Conservation (phyloP, 1,284 basidiomycete species). For the Pseudozyma tsukubaensis region DNA sequence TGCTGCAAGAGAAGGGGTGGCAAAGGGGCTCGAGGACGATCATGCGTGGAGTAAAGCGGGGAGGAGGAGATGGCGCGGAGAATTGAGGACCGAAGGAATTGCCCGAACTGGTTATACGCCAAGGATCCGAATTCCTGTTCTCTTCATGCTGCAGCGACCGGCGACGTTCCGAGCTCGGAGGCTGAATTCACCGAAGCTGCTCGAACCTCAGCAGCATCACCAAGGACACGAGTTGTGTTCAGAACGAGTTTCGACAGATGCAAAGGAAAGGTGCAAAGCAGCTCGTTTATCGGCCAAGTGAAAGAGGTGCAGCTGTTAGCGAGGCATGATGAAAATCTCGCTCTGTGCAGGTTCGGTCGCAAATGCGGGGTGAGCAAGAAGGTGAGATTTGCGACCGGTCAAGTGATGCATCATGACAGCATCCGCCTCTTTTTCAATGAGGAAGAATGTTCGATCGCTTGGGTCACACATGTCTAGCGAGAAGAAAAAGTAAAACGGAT, state of each 20-base stretch:
- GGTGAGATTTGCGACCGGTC: slow-evolving; percentile 20
- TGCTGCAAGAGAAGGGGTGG: too few relatives aligned
- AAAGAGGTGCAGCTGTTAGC: background rate
- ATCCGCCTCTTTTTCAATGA: background rate
- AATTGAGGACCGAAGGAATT: background rate
- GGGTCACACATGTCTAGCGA: background rate
- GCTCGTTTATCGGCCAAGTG: background rate
- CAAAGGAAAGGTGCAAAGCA: background rate
- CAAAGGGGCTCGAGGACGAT: background rate
- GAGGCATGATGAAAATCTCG: background rate
- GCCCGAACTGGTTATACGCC: too few relatives aligned
- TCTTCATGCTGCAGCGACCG: background rate
- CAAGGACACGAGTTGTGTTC: background rate
- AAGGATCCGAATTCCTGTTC: background rate
- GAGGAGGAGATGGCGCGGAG: background rate
- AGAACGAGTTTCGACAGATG: background rate
- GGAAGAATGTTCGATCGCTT: slow-evolving; percentile 5
- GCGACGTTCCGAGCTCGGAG: background rate
- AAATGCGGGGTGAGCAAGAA: slow-evolving; percentile 3
- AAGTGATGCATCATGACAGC: slow-evolving; percentile 26
- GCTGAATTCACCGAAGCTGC: background rate
- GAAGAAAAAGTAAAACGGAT: background rate
- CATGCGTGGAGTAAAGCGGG: background rate
- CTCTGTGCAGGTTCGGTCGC: slow-evolving; percentile 10
- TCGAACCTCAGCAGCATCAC: background rate